Percentiles rank a stretch among this genome's conserved stretches.
Evolutionary conservation across 345 rosid species (phyloP).

Genomic region (Populus deltoides): DNA sequence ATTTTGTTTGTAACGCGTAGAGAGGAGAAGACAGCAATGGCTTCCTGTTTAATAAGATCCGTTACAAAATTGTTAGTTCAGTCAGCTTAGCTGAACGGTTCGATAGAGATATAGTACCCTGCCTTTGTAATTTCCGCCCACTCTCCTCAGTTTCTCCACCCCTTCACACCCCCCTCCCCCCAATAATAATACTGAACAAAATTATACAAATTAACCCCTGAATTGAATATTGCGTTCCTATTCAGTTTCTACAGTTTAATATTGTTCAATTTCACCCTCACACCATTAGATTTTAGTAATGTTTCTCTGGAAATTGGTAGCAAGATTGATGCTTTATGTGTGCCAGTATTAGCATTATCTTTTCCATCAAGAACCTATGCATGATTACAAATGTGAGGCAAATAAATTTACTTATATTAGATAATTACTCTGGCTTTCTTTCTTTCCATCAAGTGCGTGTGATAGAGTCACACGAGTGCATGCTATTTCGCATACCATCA

Average conservation of each 20-base stretch:
- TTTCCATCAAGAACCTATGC: neutral
- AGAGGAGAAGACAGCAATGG: neutral
- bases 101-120: neutral
- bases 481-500: no score
- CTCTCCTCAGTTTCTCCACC: slow-evolving; percentile 34
- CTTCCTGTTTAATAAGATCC: neutral
- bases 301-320: neutral
- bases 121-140: slow-evolving; percentile 42
- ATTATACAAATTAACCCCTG: neutral
- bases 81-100: slow-evolving; percentile 8
- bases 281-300: neutral
- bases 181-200: no score
- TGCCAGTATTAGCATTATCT: neutral
- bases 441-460: no score
- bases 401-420: no score
- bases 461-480: no score
- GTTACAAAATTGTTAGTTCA: neutral
- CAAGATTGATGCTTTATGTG: neutral
- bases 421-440: no score
- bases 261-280: neutral
- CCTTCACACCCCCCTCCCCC: neutral
- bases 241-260: neutral
- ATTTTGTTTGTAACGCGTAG: neutral
- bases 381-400: no score
- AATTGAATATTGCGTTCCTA: neutral